A percentile compares a stretch with the other conserved stretches of the same genome.
Evolutionary conservation across 371 early-diverging fungal genomes (phyloP).

Genomic region (Zopfochytrium polystomum): DNA sequence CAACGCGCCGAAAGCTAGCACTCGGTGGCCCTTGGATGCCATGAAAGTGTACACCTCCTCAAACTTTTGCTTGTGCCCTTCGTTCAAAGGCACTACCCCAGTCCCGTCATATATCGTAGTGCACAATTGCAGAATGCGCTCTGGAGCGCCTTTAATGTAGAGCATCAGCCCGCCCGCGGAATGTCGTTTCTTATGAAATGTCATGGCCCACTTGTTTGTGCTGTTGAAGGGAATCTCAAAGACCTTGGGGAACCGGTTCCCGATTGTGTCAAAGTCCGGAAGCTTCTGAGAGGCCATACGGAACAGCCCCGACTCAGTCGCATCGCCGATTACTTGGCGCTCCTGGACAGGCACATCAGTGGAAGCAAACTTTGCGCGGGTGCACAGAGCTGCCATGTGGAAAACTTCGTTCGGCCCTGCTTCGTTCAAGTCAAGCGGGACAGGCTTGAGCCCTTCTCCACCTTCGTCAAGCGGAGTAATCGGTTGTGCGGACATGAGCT

Average conservation of each 20-base stretch:
- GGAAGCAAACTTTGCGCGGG: conserved; percentile 40
- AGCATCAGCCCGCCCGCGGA: conserved; percentile 44
- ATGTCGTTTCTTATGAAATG: conserved; percentile 48
- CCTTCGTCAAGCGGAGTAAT: too few species aligned
- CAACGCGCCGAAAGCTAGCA: conserved; percentile 13
- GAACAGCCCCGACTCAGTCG: too few species aligned
- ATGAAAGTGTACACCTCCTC: conserved; percentile 35
- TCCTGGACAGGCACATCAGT: conserved; percentile 13
- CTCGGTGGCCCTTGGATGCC: conserved; percentile 48
- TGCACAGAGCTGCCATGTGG: conserved; percentile 71
- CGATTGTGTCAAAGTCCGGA: conserved; percentile 42
- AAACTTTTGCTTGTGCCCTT: conserved; percentile 27
- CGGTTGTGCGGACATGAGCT: conserved; percentile 28
- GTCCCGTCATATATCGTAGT: conserved; percentile 37
- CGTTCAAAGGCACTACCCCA: conserved; percentile 25
- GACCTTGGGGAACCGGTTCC: conserved; percentile 48
- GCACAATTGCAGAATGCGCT: conserved; percentile 42
- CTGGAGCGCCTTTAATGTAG: conserved; percentile 58
- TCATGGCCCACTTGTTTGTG: conserved; percentile 46
- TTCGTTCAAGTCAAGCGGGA: conserved; percentile 9
- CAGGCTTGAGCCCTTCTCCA: neutral
- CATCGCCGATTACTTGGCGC: conserved; percentile 45
- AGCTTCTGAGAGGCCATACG: conserved; percentile 43
- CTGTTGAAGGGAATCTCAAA: conserved; percentile 54
- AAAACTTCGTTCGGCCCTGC: conserved; percentile 57